Evolutionary conservation across 495 filamentous ascomycete genomes (phyloP).

Genomic region (Aspergillus ellipticus): DNA sequence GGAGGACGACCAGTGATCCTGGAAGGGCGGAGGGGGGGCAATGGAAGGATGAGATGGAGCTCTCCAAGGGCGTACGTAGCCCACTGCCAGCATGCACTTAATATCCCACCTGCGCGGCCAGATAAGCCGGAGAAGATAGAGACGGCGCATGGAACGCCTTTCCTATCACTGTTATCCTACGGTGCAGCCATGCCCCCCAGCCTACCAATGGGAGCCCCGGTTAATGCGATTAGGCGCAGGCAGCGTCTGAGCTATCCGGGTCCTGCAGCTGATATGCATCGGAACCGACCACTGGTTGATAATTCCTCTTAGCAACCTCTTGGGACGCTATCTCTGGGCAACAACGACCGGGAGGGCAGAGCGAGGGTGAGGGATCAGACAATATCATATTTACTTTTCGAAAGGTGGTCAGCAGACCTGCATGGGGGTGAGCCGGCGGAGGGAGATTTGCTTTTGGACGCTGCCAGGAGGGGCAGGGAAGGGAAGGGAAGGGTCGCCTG

Average conservation of each 20-base stretch:
- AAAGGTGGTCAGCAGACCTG: conserved; percentile 14
- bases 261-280: conserved; percentile 26
- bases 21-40: no score
- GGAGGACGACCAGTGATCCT: no score
- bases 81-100: background rate
- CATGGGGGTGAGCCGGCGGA: conserved; percentile 1
- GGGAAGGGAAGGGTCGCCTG: background rate
- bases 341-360: background rate
- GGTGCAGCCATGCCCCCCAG: background rate
- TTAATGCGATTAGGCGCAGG: conserved; percentile 12
- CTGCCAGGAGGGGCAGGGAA: background rate
- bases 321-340: conserved; percentile 15
- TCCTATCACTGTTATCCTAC: conserved; percentile 1
- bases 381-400: background rate
- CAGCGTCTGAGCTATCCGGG: conserved; percentile 14
- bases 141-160: background rate
- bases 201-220: conserved; percentile 13
- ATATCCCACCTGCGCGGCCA: background rate
- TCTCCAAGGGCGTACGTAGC: no score
- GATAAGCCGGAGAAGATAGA: background rate
- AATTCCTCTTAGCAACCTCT: conserved; percentile 22
- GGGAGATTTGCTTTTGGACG: conserved; percentile 1
- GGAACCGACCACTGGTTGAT: conserved; percentile 14
- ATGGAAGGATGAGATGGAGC: no score
- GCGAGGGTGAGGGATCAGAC: background rate